Percentiles rank a stretch among this genome's conserved stretches.
phyloP scores from a whole-genome alignment of 306 rosid species.

The Cyclanthera cordifolia region DNA sequence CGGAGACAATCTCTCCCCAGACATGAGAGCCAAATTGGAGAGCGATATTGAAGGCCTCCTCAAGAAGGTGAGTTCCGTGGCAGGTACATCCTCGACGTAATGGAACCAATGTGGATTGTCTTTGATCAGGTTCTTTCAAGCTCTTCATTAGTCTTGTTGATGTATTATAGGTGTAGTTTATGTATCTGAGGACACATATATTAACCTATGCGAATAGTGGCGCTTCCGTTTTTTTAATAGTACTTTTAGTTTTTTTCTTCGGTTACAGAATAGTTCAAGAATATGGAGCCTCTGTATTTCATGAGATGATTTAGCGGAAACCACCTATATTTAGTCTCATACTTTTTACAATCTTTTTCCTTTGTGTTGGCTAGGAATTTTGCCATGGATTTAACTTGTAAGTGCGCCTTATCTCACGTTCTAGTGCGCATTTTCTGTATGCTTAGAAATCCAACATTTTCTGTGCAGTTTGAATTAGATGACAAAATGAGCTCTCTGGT shows the following conservation, averaged over 20 bases:
- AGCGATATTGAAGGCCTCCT: constrained; percentile 49
- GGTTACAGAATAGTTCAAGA: constrained; percentile 4
- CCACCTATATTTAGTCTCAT: neutral
- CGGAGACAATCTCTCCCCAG: constrained; percentile 45
- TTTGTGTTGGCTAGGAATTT: neutral
- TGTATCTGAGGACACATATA: neutral
- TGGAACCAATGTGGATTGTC: neutral
- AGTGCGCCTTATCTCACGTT: neutral
- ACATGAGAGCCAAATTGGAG: constrained; percentile 51
- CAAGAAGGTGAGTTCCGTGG: constrained; percentile 58
- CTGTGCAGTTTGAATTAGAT: too few relatives aligned
- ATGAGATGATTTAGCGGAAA: neutral
- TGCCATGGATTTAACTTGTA: neutral
- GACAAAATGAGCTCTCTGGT: too few relatives aligned
- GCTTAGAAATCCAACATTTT: too few relatives aligned
- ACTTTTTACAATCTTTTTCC: neutral
- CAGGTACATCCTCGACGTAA: constrained; percentile 23
- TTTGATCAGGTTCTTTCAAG: neutral
- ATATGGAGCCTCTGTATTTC: constrained; percentile 6
- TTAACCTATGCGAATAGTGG: neutral
- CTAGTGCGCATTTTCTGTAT: too few relatives aligned
- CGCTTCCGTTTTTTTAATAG: constrained; percentile 4
- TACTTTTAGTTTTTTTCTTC: constrained; percentile 2
- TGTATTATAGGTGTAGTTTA: constrained; percentile 9
- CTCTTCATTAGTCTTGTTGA: neutral